Percentiles rank a stretch among this genome's conserved stretches.
These are phyloP conservation scores for Uronychia binucleata DNA, from an alignment of 73 alveolate species.

Conservation along the genomic window DNA sequence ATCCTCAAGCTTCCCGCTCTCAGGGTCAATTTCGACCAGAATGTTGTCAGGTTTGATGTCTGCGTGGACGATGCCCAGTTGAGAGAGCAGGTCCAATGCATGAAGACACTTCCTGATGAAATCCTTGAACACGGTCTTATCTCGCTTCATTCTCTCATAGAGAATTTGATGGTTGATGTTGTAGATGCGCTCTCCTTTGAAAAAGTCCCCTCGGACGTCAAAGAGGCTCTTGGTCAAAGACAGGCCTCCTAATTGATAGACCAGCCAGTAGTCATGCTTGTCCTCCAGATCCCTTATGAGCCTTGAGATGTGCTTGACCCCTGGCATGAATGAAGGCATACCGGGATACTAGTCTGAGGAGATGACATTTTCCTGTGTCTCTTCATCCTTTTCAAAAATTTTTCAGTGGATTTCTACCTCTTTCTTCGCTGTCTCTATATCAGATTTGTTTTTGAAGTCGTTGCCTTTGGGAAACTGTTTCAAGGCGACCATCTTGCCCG, in stretches of 20 bases:
- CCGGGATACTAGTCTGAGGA: conserved; percentile 23
- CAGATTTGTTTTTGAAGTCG: conserved; percentile 32
- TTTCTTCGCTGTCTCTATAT: conserved; percentile 27
- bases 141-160: conserved; percentile 34
- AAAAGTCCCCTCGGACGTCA: conserved; percentile 77
- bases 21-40: conserved; percentile 14
- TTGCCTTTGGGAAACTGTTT: conserved; percentile 65
- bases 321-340: conserved; percentile 11
- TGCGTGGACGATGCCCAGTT: conserved; percentile 67
- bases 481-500: conserved; percentile 68
- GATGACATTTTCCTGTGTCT: not conserved
- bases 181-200: conserved; percentile 77
- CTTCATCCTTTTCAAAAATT: conserved; percentile 18
- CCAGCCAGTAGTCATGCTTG: conserved; percentile 64
- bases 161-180: conserved; percentile 46
- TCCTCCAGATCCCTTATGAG: conserved; percentile 52
- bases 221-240: conserved; percentile 64
- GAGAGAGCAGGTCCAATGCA: conserved; percentile 51
- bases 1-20: conserved; percentile 11
- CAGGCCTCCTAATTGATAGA: conserved; percentile 73
- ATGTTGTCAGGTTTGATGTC: conserved; percentile 84
- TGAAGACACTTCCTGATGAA: conserved; percentile 49
- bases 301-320: conserved; percentile 38
- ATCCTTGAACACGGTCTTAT: conserved; percentile 37
- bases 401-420: conserved; percentile 7